Conservation (phyloP, 2,329 filamentous ascomycete species). For the Gaeumannomyces sp. region DNA sequence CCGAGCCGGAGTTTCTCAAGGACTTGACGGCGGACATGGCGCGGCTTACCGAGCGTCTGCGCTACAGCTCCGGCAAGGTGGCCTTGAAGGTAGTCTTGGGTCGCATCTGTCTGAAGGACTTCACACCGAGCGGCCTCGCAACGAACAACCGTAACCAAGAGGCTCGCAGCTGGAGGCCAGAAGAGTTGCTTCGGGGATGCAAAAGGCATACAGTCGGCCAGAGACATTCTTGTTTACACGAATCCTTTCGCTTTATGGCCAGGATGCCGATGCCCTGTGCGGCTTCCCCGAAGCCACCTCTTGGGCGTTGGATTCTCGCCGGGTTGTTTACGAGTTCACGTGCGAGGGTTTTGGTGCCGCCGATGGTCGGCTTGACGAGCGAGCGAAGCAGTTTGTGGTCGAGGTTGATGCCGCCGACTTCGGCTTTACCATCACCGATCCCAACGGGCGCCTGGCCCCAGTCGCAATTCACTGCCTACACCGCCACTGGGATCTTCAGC, state of each 20-base stretch:
- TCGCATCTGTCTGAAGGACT: conserved; percentile 20
- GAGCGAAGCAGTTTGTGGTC: conserved; percentile 16
- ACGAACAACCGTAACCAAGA: conserved; percentile 17
- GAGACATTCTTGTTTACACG: conserved; percentile 22
- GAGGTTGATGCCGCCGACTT: conserved; percentile 18
- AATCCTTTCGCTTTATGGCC: conserved; percentile 20
- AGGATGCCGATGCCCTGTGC: conserved; percentile 10
- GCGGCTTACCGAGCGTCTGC: conserved; percentile 15
- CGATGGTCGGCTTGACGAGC: background rate
- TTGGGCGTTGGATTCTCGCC: background rate
- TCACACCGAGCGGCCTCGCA: conserved; percentile 18
- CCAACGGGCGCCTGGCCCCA: conserved; percentile 13
- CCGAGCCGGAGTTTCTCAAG: conserved; percentile 6
- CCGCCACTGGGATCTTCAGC: conserved; percentile 26
- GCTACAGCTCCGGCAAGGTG: conserved; percentile 19
- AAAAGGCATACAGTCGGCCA: conserved; percentile 12
- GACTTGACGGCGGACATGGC: conserved; percentile 12
- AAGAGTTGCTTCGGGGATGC: conserved; percentile 15
- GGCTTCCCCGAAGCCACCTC: background rate
- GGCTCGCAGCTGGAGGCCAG: conserved; percentile 20
- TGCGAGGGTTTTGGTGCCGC: conserved; percentile 12
- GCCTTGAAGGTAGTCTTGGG: conserved; percentile 23
- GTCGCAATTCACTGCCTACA: conserved; percentile 25
- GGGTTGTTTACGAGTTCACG: conserved; percentile 19
- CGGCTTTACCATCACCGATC: conserved; percentile 19